Percentiles rank a stretch among this genome's conserved stretches.
phyloP scores from a whole-genome alignment of 805 yeast genomes.

The Wickerhamomyces ciferrii region DNA sequence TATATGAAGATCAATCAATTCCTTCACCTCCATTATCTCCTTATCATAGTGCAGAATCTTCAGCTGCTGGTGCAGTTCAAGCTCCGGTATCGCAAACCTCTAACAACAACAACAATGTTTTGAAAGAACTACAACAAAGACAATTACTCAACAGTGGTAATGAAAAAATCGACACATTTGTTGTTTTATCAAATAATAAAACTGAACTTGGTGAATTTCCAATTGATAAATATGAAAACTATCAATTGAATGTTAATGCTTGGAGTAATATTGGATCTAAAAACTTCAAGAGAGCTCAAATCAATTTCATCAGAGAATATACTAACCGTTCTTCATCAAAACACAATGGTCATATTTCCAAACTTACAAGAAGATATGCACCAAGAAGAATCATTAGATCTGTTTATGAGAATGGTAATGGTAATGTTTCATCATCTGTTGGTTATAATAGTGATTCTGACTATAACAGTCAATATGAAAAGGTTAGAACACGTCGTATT shows the following conservation, averaged over 20 bases:
- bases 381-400: constrained; percentile 19
- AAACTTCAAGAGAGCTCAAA: constrained; percentile 42
- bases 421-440: constrained; percentile 16
- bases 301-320: constrained; percentile 51
- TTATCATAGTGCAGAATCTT: constrained; percentile 19
- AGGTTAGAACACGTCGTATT: constrained; percentile 57
- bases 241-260: constrained; percentile 45
- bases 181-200: constrained; percentile 5
- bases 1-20: constrained; percentile 25
- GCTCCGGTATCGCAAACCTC: background rate
- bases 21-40: constrained; percentile 45
- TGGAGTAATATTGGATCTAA: constrained; percentile 38
- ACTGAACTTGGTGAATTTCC: constrained; percentile 33
- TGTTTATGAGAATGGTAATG: constrained; percentile 3
- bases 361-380: constrained; percentile 14
- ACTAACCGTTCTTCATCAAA: constrained; percentile 7
- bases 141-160: constrained; percentile 2
- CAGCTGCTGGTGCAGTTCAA: background rate
- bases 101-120: constrained; percentile 6
- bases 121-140: constrained; percentile 17
- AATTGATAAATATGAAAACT: constrained; percentile 39
- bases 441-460: constrained; percentile 30
- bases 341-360: constrained; percentile 18
- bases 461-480: constrained; percentile 31
- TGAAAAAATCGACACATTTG: constrained; percentile 12